phyloP scores from a whole-genome alignment of 306 rosid genomes.

The Senna tora region DNA sequence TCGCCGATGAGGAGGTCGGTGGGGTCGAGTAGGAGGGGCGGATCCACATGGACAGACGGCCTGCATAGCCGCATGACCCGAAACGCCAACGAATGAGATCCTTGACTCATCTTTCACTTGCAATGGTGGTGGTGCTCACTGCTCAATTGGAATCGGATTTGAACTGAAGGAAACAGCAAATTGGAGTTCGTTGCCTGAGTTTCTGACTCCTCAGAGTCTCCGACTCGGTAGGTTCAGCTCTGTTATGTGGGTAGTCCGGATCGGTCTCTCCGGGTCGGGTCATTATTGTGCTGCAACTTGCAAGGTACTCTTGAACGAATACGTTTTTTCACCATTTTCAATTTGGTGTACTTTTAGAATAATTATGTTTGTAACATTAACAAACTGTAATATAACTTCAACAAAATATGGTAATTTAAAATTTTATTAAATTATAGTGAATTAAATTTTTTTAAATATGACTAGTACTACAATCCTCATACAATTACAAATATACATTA shows the following conservation, averaged over 20 bases:
- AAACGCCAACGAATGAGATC: slow-evolving; percentile 82
- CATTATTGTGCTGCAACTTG: no score
- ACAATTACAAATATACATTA: no score
- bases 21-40: slow-evolving; percentile 84
- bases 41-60: slow-evolving; percentile 85
- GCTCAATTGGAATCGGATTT: not conserved
- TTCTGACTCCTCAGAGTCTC: not conserved
- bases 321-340: no score
- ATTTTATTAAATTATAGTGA: no score
- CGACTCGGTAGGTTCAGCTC: not conserved
- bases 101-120: slow-evolving; percentile 49
- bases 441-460: no score
- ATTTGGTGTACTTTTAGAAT: no score
- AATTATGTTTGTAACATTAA: no score
- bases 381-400: no score
- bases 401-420: no score
- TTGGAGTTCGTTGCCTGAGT: not conserved
- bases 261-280: no score
- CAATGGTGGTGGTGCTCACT: not conserved
- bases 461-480: no score
- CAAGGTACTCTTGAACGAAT: no score
- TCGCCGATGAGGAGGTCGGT: slow-evolving; percentile 88
- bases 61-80: slow-evolving; percentile 91
- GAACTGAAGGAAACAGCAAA: not conserved
- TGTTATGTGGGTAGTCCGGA: not conserved